Base-by-base conservation (phyloP, 1,284 basidiomycete genomes). In the Kalmanozyma brasiliensis region DNA sequence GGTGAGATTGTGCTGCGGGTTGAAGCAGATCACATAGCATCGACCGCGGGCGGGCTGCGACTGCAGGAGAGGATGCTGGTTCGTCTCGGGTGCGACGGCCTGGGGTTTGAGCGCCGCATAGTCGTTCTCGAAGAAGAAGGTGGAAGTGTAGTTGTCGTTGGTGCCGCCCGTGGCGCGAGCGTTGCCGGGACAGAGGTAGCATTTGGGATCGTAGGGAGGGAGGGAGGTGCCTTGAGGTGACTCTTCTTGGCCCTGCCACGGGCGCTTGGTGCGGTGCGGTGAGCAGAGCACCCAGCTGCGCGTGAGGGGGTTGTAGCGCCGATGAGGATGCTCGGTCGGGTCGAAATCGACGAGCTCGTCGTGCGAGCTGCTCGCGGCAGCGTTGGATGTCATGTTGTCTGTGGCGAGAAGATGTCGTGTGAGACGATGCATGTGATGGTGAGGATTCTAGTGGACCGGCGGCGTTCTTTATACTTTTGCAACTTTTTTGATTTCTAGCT, bases 181-280 rank as follows among this genome's bases (percentile, higher is more conserved):
- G 80, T 97, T 96, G 16, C 93, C 89, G 0, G 94, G 94, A 77
- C 94, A 98, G 38, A 97, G 88, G 82, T 93, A 95, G 80, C 94
- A 98, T 35, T 85, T 84, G 5, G 87, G 85, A 76, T 96, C 94
- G 80, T 93, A 89, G 35, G 86, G 62, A 0, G 90, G 91, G 13
- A 82, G 66, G 4, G 63, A 46, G 11, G 57, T 49, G 8, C 37
- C 55, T 10, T 63, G 52, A 2, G 63, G 53, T 30, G 58, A 49
- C 48, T 82, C 80, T 40, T 82, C 72, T 1, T 78, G 78, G 8
- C 80, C 80, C 38, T 81, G 79, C 80, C 80, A 82, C 1, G 80
- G 80, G n/a, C 80, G 57, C 49, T 81, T 76, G 22, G 72, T 80
- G 37, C 80, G 67, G 42, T 82, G 80, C 2, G 80, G 79, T 5